These are phyloP conservation scores for Boletus subcaerulescens DNA, from an alignment of 768 basidiomycete species.

Conservation along the genomic window DNA sequence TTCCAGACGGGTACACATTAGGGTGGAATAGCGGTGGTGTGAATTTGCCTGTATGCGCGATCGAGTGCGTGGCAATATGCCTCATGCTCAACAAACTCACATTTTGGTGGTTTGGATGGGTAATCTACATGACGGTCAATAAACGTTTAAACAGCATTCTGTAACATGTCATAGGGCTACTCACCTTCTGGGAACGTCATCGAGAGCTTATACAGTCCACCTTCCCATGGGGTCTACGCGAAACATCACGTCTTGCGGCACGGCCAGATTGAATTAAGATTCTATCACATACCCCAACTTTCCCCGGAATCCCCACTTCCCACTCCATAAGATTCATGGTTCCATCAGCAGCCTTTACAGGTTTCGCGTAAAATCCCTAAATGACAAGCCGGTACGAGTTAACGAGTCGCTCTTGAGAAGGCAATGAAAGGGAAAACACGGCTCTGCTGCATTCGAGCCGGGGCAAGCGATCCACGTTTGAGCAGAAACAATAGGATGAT, in stretches of 20 bases:
- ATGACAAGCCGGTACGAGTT: conserved; percentile 4
- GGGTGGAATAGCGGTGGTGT: conserved; percentile 94
- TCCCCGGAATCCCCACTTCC: conserved; percentile 99
- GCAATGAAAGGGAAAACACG: not conserved
- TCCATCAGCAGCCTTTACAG: conserved; percentile 84
- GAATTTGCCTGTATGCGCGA: conserved; percentile 78
- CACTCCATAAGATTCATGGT: conserved; percentile 96
- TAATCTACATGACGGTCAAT: conserved; percentile 57
- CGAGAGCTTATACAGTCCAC: conserved; percentile 87
- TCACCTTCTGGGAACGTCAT: conserved; percentile 97
- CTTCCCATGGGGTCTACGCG: conserved; percentile 91
- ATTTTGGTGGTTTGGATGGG: conserved; percentile 93
- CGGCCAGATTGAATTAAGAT: conserved; percentile 2
- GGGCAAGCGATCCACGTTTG: conserved; percentile 1
- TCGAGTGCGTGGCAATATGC: conserved; percentile 1
- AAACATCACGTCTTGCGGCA: conserved; percentile 13
- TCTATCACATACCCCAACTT: conserved; percentile 63
- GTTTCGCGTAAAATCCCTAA: conserved; percentile 97
- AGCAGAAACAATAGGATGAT: not conserved
- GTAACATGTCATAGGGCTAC: conserved; percentile 1
- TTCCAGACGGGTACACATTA: conserved; percentile 98
- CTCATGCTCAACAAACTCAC: conserved; percentile 41
- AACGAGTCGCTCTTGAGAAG: conserved; percentile 1
- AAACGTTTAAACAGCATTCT: not conserved
- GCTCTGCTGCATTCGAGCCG: not conserved